Evolutionary conservation across 176 grass and related monocot genomes (phyloP).

Genomic region (Oryza officinalis): DNA sequence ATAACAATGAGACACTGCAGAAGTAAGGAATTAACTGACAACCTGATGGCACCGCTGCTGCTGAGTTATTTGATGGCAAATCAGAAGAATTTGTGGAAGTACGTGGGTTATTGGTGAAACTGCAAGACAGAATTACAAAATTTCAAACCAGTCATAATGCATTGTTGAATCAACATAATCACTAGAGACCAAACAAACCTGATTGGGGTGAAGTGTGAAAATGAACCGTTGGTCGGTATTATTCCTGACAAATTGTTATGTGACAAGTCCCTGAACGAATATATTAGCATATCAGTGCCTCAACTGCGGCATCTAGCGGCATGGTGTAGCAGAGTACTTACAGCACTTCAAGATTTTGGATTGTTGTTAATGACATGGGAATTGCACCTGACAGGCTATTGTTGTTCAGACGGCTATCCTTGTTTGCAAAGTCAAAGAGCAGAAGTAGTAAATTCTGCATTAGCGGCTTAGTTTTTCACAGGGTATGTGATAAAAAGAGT

Average conservation of each 20-base stretch:
- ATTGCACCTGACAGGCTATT: conserved; percentile 40
- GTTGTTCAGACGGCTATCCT: conserved; percentile 56
- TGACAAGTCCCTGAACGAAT: conserved; percentile 45
- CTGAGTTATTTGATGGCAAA: conserved; percentile 21
- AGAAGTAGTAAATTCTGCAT: neutral
- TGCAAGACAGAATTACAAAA: conserved; percentile 25
- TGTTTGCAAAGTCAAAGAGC: conserved; percentile 8
- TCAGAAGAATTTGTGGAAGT: neutral
- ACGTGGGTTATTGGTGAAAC: conserved; percentile 37
- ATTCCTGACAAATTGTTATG: conserved; percentile 46
- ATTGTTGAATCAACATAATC: neutral
- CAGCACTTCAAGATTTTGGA: conserved; percentile 45
- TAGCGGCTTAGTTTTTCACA: neutral
- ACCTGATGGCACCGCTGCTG: conserved; percentile 28
- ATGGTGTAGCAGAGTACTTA: conserved; percentile 28
- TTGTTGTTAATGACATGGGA: conserved; percentile 42
- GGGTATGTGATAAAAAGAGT: neutral
- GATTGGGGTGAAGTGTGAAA: conserved; percentile 51
- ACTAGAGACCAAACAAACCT: conserved; percentile 30
- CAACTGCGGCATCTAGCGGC: neutral
- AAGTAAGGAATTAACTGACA: neutral
- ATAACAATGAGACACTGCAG: neutral
- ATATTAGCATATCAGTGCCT: neutral
- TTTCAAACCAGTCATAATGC: neutral
- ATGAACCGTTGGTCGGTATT: conserved; percentile 48